Conservation (phyloP, 2,329 filamentous ascomycete genomes). For the Epichloe sibirici region DNA sequence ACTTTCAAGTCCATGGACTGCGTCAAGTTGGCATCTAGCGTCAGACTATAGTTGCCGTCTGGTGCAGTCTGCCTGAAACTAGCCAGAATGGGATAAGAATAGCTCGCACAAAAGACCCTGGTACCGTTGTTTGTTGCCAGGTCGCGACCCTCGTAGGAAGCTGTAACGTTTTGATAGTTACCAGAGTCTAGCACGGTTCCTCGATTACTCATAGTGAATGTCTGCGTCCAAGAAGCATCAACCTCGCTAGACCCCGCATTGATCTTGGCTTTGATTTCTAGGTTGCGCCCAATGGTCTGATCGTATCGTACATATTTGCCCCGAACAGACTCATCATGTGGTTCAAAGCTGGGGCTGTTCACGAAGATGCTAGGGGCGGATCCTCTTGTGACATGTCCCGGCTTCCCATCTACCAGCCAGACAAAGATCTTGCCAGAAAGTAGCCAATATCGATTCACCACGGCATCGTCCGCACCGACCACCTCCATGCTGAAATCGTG, state of each 20-base stretch:
- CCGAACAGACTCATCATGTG: not conserved
- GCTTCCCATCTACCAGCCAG: conserved; percentile 51
- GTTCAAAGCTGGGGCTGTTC: not conserved
- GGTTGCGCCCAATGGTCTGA: conserved; percentile 41
- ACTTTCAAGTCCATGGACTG: conserved; percentile 29
- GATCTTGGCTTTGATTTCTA: conserved; percentile 47
- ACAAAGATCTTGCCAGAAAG: conserved; percentile 70
- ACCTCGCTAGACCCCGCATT: conserved; percentile 15
- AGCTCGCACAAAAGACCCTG: conserved; percentile 1
- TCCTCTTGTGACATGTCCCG: conserved; percentile 32
- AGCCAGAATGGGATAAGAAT: conserved; percentile 9
- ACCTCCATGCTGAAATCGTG: conserved; percentile 59
- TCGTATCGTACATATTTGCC: conserved; percentile 19
- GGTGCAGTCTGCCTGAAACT: not conserved
- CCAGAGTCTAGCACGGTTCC: conserved; percentile 32
- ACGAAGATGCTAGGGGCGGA: not conserved
- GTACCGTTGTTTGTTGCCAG: not conserved
- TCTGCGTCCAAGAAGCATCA: conserved; percentile 40
- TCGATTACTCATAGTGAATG: conserved; percentile 37
- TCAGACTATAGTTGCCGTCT: conserved; percentile 7
- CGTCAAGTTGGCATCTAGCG: conserved; percentile 21
- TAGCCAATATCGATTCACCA: conserved; percentile 44
- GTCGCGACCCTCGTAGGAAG: conserved; percentile 10
- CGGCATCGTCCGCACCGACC: conserved; percentile 48
- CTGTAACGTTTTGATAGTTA: conserved; percentile 24